phyloP scores from a whole-genome alignment of 208 protist genomes.

The Leishmania mexicana region DNA sequence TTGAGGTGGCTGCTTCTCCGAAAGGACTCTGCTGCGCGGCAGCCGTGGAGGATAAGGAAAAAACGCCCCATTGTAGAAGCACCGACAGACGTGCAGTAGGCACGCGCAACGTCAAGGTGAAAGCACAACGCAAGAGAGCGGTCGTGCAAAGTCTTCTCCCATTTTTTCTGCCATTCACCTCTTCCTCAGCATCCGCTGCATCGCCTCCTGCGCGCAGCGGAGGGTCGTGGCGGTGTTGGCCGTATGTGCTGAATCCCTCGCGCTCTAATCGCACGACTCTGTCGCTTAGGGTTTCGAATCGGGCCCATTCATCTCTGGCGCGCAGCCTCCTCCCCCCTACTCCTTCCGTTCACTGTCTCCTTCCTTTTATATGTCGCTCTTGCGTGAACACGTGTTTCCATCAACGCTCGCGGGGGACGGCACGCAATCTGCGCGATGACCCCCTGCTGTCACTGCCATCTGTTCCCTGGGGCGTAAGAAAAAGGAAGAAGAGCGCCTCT shows the following conservation, averaged over 20 bases:
- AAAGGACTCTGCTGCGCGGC: too few species aligned
- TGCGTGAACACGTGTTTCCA: neutral
- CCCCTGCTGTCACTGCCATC: neutral
- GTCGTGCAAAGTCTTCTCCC: neutral
- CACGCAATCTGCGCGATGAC: neutral
- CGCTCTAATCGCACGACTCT: neutral
- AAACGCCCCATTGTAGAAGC: neutral
- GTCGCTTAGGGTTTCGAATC: neutral
- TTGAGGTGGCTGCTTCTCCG: neutral
- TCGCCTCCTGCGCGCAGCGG: neutral
- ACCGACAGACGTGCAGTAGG: neutral
- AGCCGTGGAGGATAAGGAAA: neutral
- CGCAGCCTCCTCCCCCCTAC: neutral
- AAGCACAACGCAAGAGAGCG: neutral
- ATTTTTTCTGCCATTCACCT: neutral
- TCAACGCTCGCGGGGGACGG: neutral
- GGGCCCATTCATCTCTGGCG: neutral
- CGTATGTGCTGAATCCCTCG: neutral
- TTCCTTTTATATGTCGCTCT: neutral
- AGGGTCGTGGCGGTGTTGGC: neutral
- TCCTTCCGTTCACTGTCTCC: neutral
- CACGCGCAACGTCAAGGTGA: neutral
- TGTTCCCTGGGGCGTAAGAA: neutral
- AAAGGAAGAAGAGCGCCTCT: neutral
- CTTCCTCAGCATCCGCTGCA: neutral